phyloP scores from a whole-genome alignment of 306 rosid genomes.

The apple (Malus domestica) region ASM211411v1 NC_041802.1:23827001-23827500 shows the following conservation, averaged over 20 bases:
- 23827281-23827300: slow-evolving; percentile 8
- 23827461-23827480: slow-evolving; percentile 93
- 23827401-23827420: slow-evolving; percentile 89
- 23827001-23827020: neutral
- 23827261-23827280: neutral
- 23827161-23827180: neutral
- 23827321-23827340: slow-evolving; percentile 3
- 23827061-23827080: neutral
- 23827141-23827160: neutral
- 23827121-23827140: neutral
- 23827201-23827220: slow-evolving; percentile 98
- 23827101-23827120: neutral
- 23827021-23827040: neutral
- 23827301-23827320: neutral
- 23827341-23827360: slow-evolving; percentile 40
- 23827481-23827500: neutral
- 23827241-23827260: slow-evolving; percentile 92
- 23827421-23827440: slow-evolving; percentile 73
- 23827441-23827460: slow-evolving; percentile 65
- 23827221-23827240: slow-evolving; percentile 84
- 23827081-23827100: neutral
- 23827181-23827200: slow-evolving; percentile 86
- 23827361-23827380: slow-evolving; percentile 77
- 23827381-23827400: slow-evolving; percentile 73
- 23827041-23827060: neutral